Conservation (phyloP, 495 filamentous ascomycete species). For the Apodospora peruviana region DNA sequence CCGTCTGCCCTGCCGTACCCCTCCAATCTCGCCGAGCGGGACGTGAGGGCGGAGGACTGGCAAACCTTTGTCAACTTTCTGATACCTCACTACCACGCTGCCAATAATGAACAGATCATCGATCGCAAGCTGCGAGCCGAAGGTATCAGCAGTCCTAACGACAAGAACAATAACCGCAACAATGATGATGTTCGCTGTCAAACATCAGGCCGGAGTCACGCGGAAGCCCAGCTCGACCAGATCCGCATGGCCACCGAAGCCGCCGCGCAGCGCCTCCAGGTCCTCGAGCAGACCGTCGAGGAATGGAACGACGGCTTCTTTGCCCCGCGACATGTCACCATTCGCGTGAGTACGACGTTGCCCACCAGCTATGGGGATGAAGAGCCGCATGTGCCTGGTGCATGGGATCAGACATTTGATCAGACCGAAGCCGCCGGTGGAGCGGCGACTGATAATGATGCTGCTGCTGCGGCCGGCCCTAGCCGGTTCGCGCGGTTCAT, state of each 20-base stretch:
- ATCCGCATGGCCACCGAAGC: conserved; percentile 13
- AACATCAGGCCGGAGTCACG: conserved; percentile 14
- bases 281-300: conserved; percentile 28
- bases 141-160: conserved; percentile 10
- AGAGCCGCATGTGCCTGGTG: conserved; percentile 14
- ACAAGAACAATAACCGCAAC: conserved; percentile 12
- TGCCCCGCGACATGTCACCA: conserved; percentile 28
- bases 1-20: conserved; percentile 31
- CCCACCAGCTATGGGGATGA: neutral
- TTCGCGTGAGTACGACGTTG: conserved; percentile 5
- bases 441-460: neutral
- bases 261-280: conserved; percentile 2
- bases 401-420: conserved; percentile 20
- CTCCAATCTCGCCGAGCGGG: conserved; percentile 16
- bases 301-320: conserved; percentile 52
- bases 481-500: conserved; percentile 7
- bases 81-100: conserved; percentile 25
- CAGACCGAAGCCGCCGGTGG: neutral
- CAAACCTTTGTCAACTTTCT: conserved; percentile 44
- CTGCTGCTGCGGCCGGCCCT: neutral
- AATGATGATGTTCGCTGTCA: conserved; percentile 13
- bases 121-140: conserved; percentile 32
- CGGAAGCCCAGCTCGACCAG: conserved; percentile 31
- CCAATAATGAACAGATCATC: conserved; percentile 26
- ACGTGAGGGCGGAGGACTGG: conserved; percentile 42